A percentile compares a stretch with the other conserved stretches of the same genome.
These are phyloP conservation scores for Penicillium hordei DNA, from an alignment of 2,329 filamentous ascomycete genomes.

Conservation along the genomic window DNA sequence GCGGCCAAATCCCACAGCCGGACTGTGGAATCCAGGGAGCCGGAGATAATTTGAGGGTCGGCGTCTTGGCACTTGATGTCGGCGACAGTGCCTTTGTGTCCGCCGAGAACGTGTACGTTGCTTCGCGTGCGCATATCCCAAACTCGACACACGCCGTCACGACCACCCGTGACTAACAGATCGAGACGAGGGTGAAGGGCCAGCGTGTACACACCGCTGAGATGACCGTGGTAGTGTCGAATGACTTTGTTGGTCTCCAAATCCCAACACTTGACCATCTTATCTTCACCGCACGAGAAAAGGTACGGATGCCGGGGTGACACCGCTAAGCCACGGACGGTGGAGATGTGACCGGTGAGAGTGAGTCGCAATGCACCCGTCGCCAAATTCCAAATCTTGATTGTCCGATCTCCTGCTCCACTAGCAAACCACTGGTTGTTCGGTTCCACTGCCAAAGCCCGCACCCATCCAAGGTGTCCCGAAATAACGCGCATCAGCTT, in stretches of 20 bases:
- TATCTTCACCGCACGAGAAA: constrained; percentile 97
- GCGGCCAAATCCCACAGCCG: constrained; percentile 94
- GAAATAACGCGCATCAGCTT: constrained; percentile 98
- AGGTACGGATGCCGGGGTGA: constrained; percentile 93
- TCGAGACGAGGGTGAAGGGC: constrained; percentile 93
- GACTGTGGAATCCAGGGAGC: constrained; percentile 88
- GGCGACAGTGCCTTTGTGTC: constrained; percentile 87
- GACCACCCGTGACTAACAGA: constrained; percentile 88
- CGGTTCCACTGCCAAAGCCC: constrained; percentile 84
- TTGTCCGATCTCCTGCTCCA: constrained; percentile 90
- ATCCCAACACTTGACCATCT: constrained; percentile 99
- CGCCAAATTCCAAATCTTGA: constrained; percentile 98
- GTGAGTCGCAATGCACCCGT: constrained; percentile 81
- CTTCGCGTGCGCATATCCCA: constrained; percentile 98
- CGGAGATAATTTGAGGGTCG: constrained; percentile 91
- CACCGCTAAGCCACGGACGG: constrained; percentile 86
- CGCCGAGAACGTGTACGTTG: constrained; percentile 90
- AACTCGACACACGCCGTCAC: constrained; percentile 89
- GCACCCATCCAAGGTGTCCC: constrained; percentile 93
- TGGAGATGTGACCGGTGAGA: constrained; percentile 90
- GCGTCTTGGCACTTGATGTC: constrained; percentile 92
- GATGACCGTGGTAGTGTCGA: constrained; percentile 92
- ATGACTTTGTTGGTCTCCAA: constrained; percentile 99
- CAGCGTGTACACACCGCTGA: constrained; percentile 92
- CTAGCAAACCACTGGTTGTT: constrained; percentile 98